Conservation (phyloP, 768 basidiomycete species). For the Pisolithus orientalis region DNA sequence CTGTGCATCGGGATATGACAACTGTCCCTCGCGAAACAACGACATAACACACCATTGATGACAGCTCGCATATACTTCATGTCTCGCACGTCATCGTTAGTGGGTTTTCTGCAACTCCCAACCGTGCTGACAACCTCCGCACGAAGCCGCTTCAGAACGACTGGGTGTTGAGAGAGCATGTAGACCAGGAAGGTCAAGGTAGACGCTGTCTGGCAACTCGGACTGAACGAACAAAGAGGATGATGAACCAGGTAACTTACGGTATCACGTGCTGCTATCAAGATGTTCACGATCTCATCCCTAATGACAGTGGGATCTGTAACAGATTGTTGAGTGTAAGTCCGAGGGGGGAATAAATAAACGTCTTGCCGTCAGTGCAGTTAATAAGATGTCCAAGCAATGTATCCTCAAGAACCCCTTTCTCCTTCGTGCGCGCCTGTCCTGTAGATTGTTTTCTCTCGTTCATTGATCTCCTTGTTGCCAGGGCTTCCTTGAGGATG, state of each 20-base stretch:
- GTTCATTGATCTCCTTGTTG: slow-evolving; percentile 26
- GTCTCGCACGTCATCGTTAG: slow-evolving; percentile 1
- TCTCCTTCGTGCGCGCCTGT: slow-evolving; percentile 4
- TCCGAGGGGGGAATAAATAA: neutral
- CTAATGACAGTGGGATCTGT: too few species aligned
- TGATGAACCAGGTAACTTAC: slow-evolving; percentile 7
- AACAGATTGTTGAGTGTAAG: too few species aligned
- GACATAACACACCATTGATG: slow-evolving; percentile 21
- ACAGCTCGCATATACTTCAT: too few species aligned
- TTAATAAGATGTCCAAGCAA: slow-evolving; percentile 25
- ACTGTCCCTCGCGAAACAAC: neutral
- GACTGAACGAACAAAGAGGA: neutral
- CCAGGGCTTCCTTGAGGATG: slow-evolving; percentile 43
- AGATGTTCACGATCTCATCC: slow-evolving; percentile 11
- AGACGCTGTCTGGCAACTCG: too few species aligned
- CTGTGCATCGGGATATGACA: slow-evolving; percentile 9
- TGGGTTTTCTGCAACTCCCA: slow-evolving; percentile 23
- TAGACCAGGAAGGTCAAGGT: too few species aligned
- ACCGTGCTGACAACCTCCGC: slow-evolving; percentile 24
- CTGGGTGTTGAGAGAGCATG: too few species aligned
- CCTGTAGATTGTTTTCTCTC: slow-evolving; percentile 17
- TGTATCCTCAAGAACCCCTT: slow-evolving; percentile 17
- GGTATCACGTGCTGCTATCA: slow-evolving; percentile 33
- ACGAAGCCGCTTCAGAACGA: slow-evolving; percentile 11
- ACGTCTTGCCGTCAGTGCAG: slow-evolving; percentile 20